phyloP scores from a whole-genome alignment of 2,329 filamentous ascomycete species.

The Podosphaera xanthii region DNA sequence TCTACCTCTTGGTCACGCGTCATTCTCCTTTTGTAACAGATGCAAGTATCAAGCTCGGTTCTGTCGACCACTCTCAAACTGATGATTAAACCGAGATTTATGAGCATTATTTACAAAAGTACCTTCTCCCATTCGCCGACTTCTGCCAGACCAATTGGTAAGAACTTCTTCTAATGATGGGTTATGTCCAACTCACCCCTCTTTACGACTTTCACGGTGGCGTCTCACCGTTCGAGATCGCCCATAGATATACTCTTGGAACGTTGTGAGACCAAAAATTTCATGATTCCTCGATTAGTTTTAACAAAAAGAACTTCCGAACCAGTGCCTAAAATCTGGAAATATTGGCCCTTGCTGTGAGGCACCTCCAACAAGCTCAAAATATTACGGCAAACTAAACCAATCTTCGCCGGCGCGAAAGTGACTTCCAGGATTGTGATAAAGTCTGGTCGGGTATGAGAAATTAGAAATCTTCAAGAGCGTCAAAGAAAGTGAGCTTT shows the following conservation, averaged over 20 bases:
- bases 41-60: slow-evolving; percentile 1
- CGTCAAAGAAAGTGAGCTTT: background rate
- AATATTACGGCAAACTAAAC: background rate
- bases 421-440: background rate
- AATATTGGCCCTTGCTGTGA: background rate
- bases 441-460: background rate
- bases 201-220: background rate
- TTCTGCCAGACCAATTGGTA: slow-evolving; percentile 6
- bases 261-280: no score
- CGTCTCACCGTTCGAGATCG: background rate
- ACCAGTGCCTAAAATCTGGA: background rate
- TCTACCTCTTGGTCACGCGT: no score
- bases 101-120: slow-evolving; percentile 2
- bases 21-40: no score
- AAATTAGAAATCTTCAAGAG: background rate
- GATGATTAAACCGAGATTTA: slow-evolving; percentile 3
- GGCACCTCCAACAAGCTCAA: background rate
- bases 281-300: no score
- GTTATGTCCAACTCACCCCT: background rate
- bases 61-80: slow-evolving; percentile 2
- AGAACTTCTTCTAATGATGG: slow-evolving; percentile 2
- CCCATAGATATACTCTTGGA: no score
- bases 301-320: background rate
- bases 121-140: slow-evolving; percentile 4
- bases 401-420: background rate